phyloP scores from a whole-genome alignment of 192 early-diverging fungal genomes.

The Polychytrium aggregatum region DNA sequence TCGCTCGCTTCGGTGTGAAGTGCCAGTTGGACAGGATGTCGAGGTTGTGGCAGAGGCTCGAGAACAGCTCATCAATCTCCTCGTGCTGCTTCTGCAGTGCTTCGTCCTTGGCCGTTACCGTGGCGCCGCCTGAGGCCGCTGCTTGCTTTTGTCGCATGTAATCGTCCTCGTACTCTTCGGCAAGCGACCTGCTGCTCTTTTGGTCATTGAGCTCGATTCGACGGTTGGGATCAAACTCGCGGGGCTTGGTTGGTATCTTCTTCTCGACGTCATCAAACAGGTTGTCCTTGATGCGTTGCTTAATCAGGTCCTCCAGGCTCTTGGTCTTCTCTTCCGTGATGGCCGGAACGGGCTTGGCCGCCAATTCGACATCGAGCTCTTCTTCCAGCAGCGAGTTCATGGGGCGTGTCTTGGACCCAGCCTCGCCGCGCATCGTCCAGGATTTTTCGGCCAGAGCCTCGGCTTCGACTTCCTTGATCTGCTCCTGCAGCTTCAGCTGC shows the following conservation, averaged over 20 bases:
- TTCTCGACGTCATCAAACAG: conserved; percentile 92
- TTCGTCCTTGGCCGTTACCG: conserved; percentile 63
- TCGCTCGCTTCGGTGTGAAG: conserved; percentile 69
- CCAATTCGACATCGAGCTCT: conserved; percentile 83
- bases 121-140: conserved; percentile 9
- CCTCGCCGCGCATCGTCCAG: conserved; percentile 89
- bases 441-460: conserved; percentile 74
- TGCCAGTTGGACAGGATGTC: conserved; percentile 93
- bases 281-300: conserved; percentile 75
- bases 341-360: conserved; percentile 85
- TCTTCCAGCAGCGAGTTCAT: conserved; percentile 89
- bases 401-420: conserved; percentile 65
- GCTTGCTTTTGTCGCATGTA: conserved; percentile 67
- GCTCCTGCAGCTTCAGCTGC: conserved; percentile 52
- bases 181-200: conserved; percentile 76
- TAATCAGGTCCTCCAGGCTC: conserved; percentile 88
- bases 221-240: conserved; percentile 45
- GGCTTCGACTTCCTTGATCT: conserved; percentile 74
- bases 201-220: conserved; percentile 75
- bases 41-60: conserved; percentile 67
- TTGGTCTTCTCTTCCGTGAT: conserved; percentile 83
- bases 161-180: conserved; percentile 85
- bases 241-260: conserved; percentile 54
- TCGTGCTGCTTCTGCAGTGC: conserved; percentile 66
- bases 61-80: conserved; percentile 68